phyloP scores from a whole-genome alignment of 257 asterid species.

The Solanum microdontum region DNA sequence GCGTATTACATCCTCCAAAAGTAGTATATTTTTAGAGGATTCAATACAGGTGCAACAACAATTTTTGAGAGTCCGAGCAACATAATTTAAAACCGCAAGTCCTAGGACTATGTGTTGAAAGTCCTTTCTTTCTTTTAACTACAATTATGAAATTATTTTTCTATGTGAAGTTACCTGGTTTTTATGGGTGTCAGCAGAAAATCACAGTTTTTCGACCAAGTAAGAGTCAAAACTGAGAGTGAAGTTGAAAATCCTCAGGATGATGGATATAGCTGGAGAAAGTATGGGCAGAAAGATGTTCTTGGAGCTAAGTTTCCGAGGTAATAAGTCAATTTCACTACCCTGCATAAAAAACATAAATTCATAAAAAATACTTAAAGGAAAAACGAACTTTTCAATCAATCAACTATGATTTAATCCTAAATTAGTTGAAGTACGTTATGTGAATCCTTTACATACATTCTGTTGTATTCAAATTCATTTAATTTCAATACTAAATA shows the following conservation, averaged over 20 bases:
- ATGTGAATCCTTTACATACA: neutral
- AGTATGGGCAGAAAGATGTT: slow-evolving; percentile 41
- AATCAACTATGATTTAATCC: neutral
- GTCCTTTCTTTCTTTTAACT: neutral
- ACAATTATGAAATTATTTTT: too few relatives aligned
- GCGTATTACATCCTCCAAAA: too few relatives aligned
- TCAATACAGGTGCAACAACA: too few relatives aligned
- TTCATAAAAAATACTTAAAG: neutral
- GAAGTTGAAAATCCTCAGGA: slow-evolving; percentile 52
- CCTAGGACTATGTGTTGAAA: neutral
- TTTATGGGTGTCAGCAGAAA: neutral
- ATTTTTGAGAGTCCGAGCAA: neutral
- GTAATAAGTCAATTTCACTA: neutral
- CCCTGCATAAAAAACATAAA: neutral
- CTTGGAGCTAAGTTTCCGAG: slow-evolving; percentile 33
- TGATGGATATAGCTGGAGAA: slow-evolving; percentile 77
- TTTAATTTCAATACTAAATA: neutral
- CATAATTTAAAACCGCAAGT: neutral
- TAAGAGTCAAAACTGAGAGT: slow-evolving; percentile 14
- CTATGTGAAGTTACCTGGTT: neutral
- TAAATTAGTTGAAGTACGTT: neutral
- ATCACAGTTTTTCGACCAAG: too few relatives aligned
- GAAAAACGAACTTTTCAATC: neutral
- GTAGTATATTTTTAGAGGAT: neutral
- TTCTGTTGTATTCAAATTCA: neutral